These are phyloP conservation scores for Colletotrichum destructivum DNA, from an alignment of 2,329 filamentous ascomycete species.

Conservation along the genomic window DNA sequence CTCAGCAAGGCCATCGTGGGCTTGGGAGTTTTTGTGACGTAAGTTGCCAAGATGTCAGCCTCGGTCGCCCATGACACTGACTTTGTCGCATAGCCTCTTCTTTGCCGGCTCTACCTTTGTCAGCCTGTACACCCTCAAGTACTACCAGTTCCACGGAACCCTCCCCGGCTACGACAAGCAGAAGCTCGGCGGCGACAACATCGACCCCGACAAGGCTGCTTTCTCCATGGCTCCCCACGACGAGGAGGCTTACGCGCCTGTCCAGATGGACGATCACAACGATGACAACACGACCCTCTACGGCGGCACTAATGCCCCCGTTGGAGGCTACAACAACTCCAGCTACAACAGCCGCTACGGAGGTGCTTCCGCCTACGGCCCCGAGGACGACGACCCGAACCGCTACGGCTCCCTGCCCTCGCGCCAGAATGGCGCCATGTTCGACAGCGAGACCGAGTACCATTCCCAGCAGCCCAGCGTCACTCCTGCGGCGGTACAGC, in stretches of 20 bases:
- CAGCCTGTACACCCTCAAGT: conserved; percentile 73
- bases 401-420: conserved; percentile 57
- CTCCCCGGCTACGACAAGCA: conserved; percentile 73
- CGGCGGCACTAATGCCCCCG: conserved; percentile 48
- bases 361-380: conserved; percentile 44
- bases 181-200: conserved; percentile 63
- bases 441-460: conserved; percentile 68
- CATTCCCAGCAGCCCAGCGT: conserved; percentile 53
- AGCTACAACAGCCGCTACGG: conserved; percentile 53
- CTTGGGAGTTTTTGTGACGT: conserved; percentile 75
- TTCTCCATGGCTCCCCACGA: conserved; percentile 78
- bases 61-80: conserved; percentile 35
- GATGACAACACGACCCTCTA: conserved; percentile 54
- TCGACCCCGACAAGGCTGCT: conserved; percentile 78
- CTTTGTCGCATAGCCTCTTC: conserved; percentile 62
- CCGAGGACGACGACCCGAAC: conserved; percentile 56
- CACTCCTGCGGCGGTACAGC: conserved; percentile 49
- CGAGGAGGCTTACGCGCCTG: conserved; percentile 75
- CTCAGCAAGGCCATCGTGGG: conserved; percentile 76
- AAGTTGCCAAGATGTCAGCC: conserved; percentile 51
- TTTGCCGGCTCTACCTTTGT: conserved; percentile 69
- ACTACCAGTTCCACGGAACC: conserved; percentile 73
- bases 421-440: conserved; percentile 57
- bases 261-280: conserved; percentile 70
- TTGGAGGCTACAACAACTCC: conserved; percentile 52